Conservation (phyloP, 1,284 basidiomycete genomes). For the Fomitopsis betulina region DNA sequence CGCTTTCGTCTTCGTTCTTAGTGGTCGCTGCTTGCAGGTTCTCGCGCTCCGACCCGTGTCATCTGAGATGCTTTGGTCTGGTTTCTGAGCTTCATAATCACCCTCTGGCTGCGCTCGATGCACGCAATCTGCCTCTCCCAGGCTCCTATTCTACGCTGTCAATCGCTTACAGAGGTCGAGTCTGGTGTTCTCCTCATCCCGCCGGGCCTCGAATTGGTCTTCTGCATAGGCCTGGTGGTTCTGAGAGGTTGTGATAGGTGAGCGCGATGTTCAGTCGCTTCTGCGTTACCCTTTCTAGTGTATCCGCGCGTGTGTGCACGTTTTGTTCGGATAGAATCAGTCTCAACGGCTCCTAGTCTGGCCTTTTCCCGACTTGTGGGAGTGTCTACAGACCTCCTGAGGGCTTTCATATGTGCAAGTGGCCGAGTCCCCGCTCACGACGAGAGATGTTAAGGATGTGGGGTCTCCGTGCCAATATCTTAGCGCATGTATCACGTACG, state of each 20-base stretch:
- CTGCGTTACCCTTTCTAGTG: too few species aligned
- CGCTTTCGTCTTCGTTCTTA: conserved; percentile 12
- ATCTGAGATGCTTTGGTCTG: conserved; percentile 21
- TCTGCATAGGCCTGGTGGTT: conserved; percentile 46
- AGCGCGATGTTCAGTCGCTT: conserved; percentile 28
- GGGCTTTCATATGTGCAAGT: too few species aligned
- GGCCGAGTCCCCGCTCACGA: too few species aligned
- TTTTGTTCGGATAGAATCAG: too few species aligned
- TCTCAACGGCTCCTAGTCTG: too few species aligned
- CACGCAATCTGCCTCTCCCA: conserved; percentile 61
- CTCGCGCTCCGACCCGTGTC: neutral
- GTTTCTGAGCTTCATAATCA: conserved; percentile 13
- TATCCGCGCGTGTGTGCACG: too few species aligned
- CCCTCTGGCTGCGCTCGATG: conserved; percentile 26
- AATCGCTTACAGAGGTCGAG: conserved; percentile 45
- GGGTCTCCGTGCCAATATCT: too few species aligned
- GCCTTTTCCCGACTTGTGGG: too few species aligned
- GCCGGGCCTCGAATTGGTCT: conserved; percentile 55
- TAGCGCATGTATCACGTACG: too few species aligned
- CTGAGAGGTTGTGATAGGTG: conserved; percentile 52
- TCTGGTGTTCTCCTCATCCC: conserved; percentile 55
- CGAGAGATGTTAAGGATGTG: too few species aligned
- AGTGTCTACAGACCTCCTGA: too few species aligned
- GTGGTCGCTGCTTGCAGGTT: conserved; percentile 13
- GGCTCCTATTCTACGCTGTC: conserved; percentile 66